Evolutionary conservation across 1,284 basidiomycete genomes (phyloP).

Genomic region (Sanghuangporus weigelae): DNA sequence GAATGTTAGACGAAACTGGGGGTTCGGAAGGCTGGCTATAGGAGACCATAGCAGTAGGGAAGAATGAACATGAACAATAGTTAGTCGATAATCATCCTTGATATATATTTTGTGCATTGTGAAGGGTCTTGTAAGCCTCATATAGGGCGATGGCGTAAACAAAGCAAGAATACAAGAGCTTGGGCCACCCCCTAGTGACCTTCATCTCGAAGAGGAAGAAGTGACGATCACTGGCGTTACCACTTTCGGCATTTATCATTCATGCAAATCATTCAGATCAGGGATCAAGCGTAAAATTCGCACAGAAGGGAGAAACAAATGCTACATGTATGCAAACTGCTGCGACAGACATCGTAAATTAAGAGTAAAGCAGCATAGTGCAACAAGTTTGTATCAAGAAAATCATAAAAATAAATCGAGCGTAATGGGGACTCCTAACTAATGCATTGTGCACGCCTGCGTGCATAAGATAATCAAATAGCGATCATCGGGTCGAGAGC

Average conservation of each 20-base stretch:
- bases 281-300: neutral
- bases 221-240: neutral
- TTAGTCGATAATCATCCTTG: neutral
- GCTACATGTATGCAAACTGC: neutral
- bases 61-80: neutral
- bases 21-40: neutral
- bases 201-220: neutral
- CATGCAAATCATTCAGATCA: neutral
- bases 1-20: slow-evolving; percentile 31
- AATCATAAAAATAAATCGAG: slow-evolving; percentile 10
- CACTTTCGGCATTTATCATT: neutral
- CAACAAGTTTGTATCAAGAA: slow-evolving; percentile 5
- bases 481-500: neutral
- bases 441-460: slow-evolving; percentile 10
- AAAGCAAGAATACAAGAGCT: neutral
- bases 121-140: neutral
- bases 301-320: neutral
- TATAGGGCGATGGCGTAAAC: neutral
- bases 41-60: neutral
- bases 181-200: neutral
- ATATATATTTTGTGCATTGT: neutral
- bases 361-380: slow-evolving; percentile 1
- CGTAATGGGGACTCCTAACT: neutral
- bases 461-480: slow-evolving; percentile 1
- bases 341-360: neutral